A percentile compares a stretch with the other conserved stretches of the same genome.
Conservation (phyloP, 116 monocot genomes). For the Zostera marina region DNA sequence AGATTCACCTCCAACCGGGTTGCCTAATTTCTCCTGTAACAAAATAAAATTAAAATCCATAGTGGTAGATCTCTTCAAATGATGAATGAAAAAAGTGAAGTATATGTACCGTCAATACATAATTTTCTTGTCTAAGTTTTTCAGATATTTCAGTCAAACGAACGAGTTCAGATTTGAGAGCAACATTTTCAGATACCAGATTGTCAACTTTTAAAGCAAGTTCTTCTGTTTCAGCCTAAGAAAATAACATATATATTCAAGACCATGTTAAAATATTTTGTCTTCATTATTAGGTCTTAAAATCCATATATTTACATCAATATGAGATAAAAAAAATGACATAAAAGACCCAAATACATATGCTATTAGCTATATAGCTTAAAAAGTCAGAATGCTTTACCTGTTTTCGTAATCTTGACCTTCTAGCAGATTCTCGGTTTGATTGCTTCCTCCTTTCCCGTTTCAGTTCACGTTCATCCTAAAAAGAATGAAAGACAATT, state of each 20-base stretch:
- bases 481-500: not conserved
- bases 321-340: no score
- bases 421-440: slow-evolving; percentile 57
- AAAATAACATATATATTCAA: not conserved
- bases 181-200: slow-evolving; percentile 9
- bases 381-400: slow-evolving; percentile 8
- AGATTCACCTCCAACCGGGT: not conserved
- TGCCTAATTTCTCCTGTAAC: slow-evolving; percentile 14
- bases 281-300: not conserved
- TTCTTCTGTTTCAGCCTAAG: slow-evolving; percentile 20
- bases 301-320: not conserved
- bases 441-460: slow-evolving; percentile 61
- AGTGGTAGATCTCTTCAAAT: no score
- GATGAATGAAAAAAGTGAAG: not conserved
- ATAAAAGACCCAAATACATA: not conserved
- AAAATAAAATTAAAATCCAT: no score
- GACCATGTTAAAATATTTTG: not conserved
- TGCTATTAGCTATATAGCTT: not conserved
- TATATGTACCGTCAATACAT: slow-evolving; percentile 8
- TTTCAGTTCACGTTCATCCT: slow-evolving; percentile 58
- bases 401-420: slow-evolving; percentile 62
- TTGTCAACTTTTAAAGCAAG: slow-evolving; percentile 17
- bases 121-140: slow-evolving; percentile 14
- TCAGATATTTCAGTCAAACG: slow-evolving; percentile 11
- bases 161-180: slow-evolving; percentile 12